Conservation (phyloP, 73 alveolate species). For the Paramecium bursaria region DNA sequence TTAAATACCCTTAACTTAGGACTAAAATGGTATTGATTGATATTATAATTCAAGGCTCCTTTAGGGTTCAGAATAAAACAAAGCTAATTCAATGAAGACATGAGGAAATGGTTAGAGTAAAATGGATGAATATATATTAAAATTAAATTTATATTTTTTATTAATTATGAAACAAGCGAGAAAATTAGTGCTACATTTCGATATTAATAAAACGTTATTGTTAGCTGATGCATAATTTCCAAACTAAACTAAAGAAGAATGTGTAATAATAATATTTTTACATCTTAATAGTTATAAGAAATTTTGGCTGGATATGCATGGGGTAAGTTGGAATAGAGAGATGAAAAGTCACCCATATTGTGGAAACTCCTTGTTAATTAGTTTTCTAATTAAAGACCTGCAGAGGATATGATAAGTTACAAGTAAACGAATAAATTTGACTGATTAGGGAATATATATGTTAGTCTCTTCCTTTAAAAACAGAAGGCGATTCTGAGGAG, state of each 20-base stretch:
- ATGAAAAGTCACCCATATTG: conserved; percentile 73
- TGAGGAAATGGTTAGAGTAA: too few species aligned
- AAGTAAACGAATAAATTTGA: conserved; percentile 36
- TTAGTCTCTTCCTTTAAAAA: conserved; percentile 53
- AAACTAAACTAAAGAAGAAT: conserved; percentile 64
- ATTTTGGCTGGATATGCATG: conserved; percentile 78
- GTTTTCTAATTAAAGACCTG: conserved; percentile 69
- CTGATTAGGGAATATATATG: conserved; percentile 16
- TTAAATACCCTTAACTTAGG: not conserved
- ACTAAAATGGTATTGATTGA: too few species aligned
- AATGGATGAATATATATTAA: too few species aligned
- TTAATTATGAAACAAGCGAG: conserved; percentile 71
- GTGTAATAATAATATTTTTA: conserved; percentile 54
- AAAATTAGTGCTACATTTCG: conserved; percentile 86
- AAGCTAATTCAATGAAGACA: too few species aligned
- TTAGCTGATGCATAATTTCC: conserved; percentile 78
- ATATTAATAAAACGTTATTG: conserved; percentile 82
- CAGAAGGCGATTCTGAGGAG: conserved; percentile 68
- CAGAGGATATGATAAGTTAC: conserved; percentile 78
- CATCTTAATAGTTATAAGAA: conserved; percentile 70
- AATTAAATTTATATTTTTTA: conserved; percentile 39
- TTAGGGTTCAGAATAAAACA: too few species aligned
- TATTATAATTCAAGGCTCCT: too few species aligned
- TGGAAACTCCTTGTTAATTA: conserved; percentile 77
- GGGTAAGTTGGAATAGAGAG: conserved; percentile 86